A percentile compares a stretch with the other conserved stretches of the same genome.
Evolutionary conservation across 192 early-diverging fungal genomes (phyloP).

Genomic region (Coemansia asiatica): DNA sequence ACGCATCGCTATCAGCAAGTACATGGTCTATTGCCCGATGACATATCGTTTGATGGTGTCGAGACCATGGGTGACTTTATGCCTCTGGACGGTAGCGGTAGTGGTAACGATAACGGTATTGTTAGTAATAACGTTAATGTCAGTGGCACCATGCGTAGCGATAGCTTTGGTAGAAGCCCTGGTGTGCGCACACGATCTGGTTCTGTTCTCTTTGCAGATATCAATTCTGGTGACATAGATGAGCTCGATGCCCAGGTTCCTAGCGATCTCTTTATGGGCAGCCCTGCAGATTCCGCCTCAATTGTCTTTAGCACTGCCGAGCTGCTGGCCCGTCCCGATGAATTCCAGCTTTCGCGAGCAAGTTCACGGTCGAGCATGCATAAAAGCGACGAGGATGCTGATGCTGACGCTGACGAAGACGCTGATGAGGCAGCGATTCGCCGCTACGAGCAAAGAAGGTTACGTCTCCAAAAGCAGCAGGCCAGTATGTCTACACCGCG

Average conservation of each 20-base stretch:
- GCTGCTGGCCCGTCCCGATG: neutral
- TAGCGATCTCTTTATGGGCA: neutral
- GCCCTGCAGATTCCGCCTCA: neutral
- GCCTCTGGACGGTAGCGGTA: constrained; percentile 3
- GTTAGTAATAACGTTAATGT: neutral
- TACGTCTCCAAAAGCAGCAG: constrained; percentile 28
- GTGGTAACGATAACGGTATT: neutral
- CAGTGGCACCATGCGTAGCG: neutral
- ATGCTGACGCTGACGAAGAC: constrained; percentile 13
- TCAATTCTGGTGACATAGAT: neutral
- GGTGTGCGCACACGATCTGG: neutral
- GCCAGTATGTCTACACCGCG: constrained; percentile 26
- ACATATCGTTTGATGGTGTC: constrained; percentile 7
- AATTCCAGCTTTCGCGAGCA: constrained; percentile 5
- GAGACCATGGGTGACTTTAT: constrained; percentile 40
- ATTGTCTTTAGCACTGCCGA: neutral
- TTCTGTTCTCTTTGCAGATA: neutral
- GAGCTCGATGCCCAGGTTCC: neutral
- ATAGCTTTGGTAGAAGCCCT: neutral
- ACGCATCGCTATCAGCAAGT: constrained; percentile 40
- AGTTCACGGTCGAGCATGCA: constrained; percentile 32
- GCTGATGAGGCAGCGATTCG: constrained; percentile 41
- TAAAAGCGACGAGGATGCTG: neutral
- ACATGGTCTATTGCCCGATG: constrained; percentile 41
- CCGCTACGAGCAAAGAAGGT: constrained; percentile 39